phyloP scores from a whole-genome alignment of 2,329 filamentous ascomycete species.

The Aureobasidium sp. region DNA sequence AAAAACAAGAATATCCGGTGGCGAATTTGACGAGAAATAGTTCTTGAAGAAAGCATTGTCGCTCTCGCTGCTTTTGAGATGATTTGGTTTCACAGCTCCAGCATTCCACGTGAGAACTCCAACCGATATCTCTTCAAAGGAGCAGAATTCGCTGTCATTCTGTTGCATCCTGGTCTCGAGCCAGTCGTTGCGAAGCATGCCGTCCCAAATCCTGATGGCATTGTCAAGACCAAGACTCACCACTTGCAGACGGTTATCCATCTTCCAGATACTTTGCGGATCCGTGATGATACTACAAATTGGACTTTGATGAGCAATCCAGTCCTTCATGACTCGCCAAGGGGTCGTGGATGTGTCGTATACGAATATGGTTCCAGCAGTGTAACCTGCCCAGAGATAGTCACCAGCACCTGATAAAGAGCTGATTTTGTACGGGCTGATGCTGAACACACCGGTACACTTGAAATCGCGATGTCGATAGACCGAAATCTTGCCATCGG shows the following conservation, averaged over 20 bases:
- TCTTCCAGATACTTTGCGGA: slow-evolving; percentile 72
- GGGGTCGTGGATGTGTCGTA: slow-evolving; percentile 79
- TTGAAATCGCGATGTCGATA: slow-evolving; percentile 72
- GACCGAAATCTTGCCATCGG: slow-evolving; percentile 90
- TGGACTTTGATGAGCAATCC: slow-evolving; percentile 81
- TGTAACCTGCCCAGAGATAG: slow-evolving; percentile 88
- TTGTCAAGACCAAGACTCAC: slow-evolving; percentile 84
- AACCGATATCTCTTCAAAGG: slow-evolving; percentile 73
- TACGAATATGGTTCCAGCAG: slow-evolving; percentile 86
- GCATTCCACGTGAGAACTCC: slow-evolving; percentile 94
- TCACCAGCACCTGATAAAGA: slow-evolving; percentile 72
- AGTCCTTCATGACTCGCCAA: slow-evolving; percentile 89
- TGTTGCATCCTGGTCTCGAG: slow-evolving; percentile 84
- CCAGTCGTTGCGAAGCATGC: slow-evolving; percentile 87
- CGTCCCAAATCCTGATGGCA: slow-evolving; percentile 81
- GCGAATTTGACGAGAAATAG: slow-evolving; percentile 65
- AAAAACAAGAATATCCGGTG: slow-evolving; percentile 87
- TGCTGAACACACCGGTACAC: slow-evolving; percentile 72
- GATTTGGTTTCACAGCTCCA: slow-evolving; percentile 85
- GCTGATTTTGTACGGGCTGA: slow-evolving; percentile 94
- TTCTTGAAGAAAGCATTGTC: slow-evolving; percentile 76
- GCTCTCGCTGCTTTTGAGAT: slow-evolving; percentile 61
- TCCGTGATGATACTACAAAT: slow-evolving; percentile 74
- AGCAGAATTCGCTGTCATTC: slow-evolving; percentile 74
- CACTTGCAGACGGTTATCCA: slow-evolving; percentile 70